Percentiles rank a stretch among this genome's conserved stretches.
phyloP scores from a whole-genome alignment of 176 grass and related monocot genomes.

The Rhipidocladum racemiflorum region DNA sequence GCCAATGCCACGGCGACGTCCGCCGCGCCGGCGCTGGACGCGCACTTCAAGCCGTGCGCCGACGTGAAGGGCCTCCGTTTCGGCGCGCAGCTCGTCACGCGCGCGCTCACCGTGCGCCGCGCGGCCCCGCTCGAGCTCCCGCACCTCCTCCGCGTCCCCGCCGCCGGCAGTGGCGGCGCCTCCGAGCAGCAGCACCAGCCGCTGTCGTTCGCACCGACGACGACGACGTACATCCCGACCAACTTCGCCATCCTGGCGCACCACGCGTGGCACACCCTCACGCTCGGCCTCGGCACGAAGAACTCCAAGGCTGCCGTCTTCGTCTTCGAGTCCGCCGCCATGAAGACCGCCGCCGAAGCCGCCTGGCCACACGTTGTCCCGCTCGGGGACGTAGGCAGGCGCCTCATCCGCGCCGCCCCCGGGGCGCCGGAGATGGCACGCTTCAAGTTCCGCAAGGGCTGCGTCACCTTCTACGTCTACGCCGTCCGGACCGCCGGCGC shows the following conservation, averaged over 20 bases:
- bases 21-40: slow-evolving; percentile 34
- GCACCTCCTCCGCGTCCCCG: slow-evolving; percentile 67
- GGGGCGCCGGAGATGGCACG: slow-evolving; percentile 71
- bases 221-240: slow-evolving; percentile 78
- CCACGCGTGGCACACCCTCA: slow-evolving; percentile 93
- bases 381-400: slow-evolving; percentile 75
- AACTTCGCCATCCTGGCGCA: slow-evolving; percentile 97
- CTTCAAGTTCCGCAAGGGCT: slow-evolving; percentile 95
- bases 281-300: slow-evolving; percentile 79
- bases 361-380: slow-evolving; percentile 68
- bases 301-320: slow-evolving; percentile 91
- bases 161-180: neutral
- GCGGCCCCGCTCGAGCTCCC: slow-evolving; percentile 78
- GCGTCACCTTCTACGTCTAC: slow-evolving; percentile 94
- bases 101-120: slow-evolving; percentile 83
- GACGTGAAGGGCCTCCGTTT: slow-evolving; percentile 86
- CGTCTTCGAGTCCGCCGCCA: slow-evolving; percentile 79
- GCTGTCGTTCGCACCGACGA: slow-evolving; percentile 75
- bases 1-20: neutral
- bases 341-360: slow-evolving; percentile 69
- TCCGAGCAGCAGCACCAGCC: neutral
- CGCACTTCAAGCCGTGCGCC: slow-evolving; percentile 69
- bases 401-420: slow-evolving; percentile 58
- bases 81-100: slow-evolving; percentile 75
- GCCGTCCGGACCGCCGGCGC: slow-evolving; percentile 63